Conservation (phyloP, 768 basidiomycete genomes). For the Austroboletus eburneus region DNA sequence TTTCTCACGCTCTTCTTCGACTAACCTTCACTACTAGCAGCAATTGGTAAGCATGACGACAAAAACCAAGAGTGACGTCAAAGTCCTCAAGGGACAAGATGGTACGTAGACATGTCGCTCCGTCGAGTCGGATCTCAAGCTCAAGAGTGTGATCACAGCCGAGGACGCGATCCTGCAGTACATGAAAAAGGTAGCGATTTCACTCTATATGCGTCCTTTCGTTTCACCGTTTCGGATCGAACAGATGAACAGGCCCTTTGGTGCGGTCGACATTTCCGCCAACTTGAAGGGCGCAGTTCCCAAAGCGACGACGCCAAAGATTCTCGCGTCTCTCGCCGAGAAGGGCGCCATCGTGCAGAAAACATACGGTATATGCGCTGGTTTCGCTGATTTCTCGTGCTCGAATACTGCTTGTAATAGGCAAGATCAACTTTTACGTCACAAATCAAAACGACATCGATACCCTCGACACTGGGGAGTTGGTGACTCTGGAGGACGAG, state of each 20-base stretch:
- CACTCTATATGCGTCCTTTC: conserved; percentile 12
- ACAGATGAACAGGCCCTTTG: conserved; percentile 92
- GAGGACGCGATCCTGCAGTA: conserved; percentile 77
- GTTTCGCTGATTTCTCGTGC: neutral
- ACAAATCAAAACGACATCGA: conserved; percentile 74
- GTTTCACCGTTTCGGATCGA: no score
- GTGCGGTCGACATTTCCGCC: conserved; percentile 86
- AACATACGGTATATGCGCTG: conserved; percentile 58
- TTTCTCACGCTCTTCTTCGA: no score
- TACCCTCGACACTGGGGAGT: conserved; percentile 56
- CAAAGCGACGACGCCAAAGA: conserved; percentile 82
- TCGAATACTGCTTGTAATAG: conserved; percentile 31
- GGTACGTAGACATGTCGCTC: conserved; percentile 33
- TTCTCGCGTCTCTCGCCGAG: conserved; percentile 77
- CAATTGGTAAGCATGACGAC: no score
- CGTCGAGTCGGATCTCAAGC: neutral
- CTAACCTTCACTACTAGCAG: no score
- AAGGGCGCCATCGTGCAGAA: conserved; percentile 81
- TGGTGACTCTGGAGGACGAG: conserved; percentile 58
- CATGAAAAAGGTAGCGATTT: conserved; percentile 55
- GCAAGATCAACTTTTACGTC: conserved; percentile 85
- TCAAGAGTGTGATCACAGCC: conserved; percentile 36
- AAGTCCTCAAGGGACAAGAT: conserved; percentile 73
- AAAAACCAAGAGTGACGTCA: conserved; percentile 53
- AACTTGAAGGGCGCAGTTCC: conserved; percentile 88